Percentiles rank a stretch among this genome's conserved stretches.
These are phyloP conservation scores for Amanita exitialis DNA, from an alignment of 768 basidiomycete species.

Conservation along the genomic window DNA sequence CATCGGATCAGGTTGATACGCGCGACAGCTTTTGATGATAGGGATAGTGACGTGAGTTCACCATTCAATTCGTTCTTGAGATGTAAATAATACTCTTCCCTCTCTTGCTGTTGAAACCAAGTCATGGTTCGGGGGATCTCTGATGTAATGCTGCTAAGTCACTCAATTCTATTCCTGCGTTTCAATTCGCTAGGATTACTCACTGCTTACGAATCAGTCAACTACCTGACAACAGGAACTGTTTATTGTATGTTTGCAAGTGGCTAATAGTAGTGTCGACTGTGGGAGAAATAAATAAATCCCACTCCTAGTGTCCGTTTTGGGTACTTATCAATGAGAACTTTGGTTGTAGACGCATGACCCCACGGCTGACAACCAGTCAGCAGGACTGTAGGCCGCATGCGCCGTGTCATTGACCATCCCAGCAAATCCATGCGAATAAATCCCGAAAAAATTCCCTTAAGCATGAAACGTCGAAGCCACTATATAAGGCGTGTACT, in stretches of 20 bases:
- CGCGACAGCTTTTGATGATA: not conserved
- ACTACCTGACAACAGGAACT: not conserved
- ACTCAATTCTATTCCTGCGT: not conserved
- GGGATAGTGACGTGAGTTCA: slow-evolving; percentile 43
- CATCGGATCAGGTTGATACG: slow-evolving; percentile 7
- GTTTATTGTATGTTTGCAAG: not conserved
- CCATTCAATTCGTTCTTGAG: slow-evolving; percentile 34
- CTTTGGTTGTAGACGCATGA: too few relatives aligned
- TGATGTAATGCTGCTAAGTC: not conserved
- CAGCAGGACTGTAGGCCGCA: too few relatives aligned
- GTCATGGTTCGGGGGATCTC: not conserved
- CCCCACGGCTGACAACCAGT: too few relatives aligned
- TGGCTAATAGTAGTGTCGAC: too few relatives aligned
- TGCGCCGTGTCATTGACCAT: too few relatives aligned
- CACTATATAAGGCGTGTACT: not conserved
- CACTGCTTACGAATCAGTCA: not conserved
- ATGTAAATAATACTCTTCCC: slow-evolving; percentile 36
- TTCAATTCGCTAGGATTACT: not conserved
- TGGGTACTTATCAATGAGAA: too few relatives aligned
- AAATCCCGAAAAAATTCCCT: too few relatives aligned
- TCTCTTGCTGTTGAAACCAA: slow-evolving; percentile 6
- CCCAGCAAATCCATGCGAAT: too few relatives aligned
- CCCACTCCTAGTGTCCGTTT: too few relatives aligned
- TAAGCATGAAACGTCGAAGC: too few relatives aligned
- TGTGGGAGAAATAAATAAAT: too few relatives aligned